Evolutionary conservation across 345 rosid genomes (phyloP), one percentile per base, ranked within the genome.

Genomic region (Hibiscus mutabilis): DNA sequence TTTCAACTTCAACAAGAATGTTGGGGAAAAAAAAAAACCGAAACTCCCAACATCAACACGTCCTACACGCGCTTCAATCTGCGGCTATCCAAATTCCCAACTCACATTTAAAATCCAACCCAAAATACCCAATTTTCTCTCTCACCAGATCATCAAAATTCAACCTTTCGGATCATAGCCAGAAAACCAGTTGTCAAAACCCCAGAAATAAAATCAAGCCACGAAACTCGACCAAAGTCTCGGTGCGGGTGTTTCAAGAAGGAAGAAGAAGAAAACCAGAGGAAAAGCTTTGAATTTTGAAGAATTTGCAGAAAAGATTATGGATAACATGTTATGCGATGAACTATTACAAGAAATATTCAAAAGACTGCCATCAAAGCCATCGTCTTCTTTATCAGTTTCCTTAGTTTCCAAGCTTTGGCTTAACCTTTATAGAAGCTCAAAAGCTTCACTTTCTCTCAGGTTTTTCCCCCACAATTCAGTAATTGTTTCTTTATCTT

Each of bases 311-410:
- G 25, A 2, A 25, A 60, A 19, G 57, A 69, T 57, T 21, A 89
- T 91, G 98, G 97, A 88, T 44, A 65, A 21, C 67, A 42, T 79
- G 77, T 72, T 93, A 1, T 85, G 87, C 66, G 98, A 93, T 67
- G 98, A 93, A 79, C 83, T 93, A 62, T 82, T 93, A n/a, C 83
- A 84, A 53, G 97, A 93, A 77, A 86, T 93, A 70, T 88, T 93
- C 72, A 61, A 78, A 8, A 88, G 79, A 70, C 37, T 91, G 49
- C 82, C 86, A 7, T 24, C 84, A 25, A 47, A 87, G 0, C 60
- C 85, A 44, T 52, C 92, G 1, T 49, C 91, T 3, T 61, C 73
- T 53, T 61, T 60, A 57, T 75, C 88, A 1, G 87, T 87, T 72
- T 86, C 86, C 71, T 66, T 93, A 5, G 98, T 91, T 66, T 93